Conservation (phyloP, 805 yeast species). For the Starmerella stigmatis region DNA sequence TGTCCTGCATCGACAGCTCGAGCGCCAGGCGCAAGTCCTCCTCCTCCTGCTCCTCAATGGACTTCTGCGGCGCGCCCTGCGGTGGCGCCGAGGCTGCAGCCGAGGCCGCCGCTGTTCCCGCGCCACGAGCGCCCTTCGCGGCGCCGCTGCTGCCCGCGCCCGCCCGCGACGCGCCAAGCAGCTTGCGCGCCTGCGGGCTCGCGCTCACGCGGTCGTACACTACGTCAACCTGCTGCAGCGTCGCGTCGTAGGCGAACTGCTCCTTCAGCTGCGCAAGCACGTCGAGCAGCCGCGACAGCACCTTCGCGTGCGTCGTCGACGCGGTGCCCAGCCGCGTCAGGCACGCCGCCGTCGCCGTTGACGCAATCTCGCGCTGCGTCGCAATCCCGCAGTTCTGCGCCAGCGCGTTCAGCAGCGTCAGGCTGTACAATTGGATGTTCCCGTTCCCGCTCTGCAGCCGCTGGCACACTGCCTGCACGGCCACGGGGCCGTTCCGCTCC, state of each 20-base stretch:
- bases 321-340: slow-evolving; percentile 45
- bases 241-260: slow-evolving; percentile 63
- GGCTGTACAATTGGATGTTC: slow-evolving; percentile 51
- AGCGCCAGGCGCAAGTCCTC: slow-evolving; percentile 64
- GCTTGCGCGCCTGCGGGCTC: slow-evolving; percentile 26
- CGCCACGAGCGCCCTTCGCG: neutral
- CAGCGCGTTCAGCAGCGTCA: slow-evolving; percentile 44
- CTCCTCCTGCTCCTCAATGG: slow-evolving; percentile 45
- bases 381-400: slow-evolving; percentile 73
- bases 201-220: slow-evolving; percentile 43
- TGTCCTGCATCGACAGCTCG: slow-evolving; percentile 20
- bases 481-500: slow-evolving; percentile 42
- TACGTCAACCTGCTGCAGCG: slow-evolving; percentile 57
- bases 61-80: neutral
- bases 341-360: slow-evolving; percentile 42
- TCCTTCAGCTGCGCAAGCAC: slow-evolving; percentile 55
- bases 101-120: neutral
- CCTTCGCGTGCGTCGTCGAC: slow-evolving; percentile 48
- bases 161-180: slow-evolving; percentile 24
- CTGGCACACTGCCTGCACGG: slow-evolving; percentile 38
- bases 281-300: slow-evolving; percentile 56
- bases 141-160: too few relatives aligned
- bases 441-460: slow-evolving; percentile 47
- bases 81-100: neutral
- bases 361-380: slow-evolving; percentile 52